Evolutionary conservation across 83 land plant species (phyloP).

Genomic region (Picea abies): DNA sequence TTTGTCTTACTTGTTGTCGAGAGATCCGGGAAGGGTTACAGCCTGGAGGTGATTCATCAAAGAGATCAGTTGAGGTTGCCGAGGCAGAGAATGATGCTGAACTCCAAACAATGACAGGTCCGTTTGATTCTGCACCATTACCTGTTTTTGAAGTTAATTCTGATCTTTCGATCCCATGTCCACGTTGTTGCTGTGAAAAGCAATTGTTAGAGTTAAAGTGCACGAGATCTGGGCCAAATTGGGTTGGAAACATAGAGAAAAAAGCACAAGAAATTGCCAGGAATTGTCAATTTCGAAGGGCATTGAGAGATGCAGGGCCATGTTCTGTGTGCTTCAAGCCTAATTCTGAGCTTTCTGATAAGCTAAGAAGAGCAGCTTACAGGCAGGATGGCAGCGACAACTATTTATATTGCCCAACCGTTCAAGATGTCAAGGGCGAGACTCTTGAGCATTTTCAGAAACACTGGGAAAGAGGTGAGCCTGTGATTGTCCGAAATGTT

Average conservation of each 20-base stretch:
- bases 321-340: not conserved
- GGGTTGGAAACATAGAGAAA: too few relatives aligned
- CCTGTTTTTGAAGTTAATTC: conserved; percentile 15
- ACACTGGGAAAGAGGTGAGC: conserved; percentile 84
- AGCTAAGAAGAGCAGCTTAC: conserved; percentile 48
- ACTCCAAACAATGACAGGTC: too few relatives aligned
- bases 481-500: conserved; percentile 78
- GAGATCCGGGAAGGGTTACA: conserved; percentile 46
- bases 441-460: conserved; percentile 66
- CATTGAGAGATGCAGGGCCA: not conserved
- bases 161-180: not conserved
- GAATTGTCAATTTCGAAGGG: not conserved
- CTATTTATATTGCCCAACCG: conserved; percentile 60
- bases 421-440: conserved; percentile 29
- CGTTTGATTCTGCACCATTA: too few relatives aligned
- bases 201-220: too few relatives aligned
- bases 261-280: too few relatives aligned
- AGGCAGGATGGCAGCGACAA: conserved; percentile 53
- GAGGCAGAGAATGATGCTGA: conserved; percentile 21
- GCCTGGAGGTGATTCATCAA: conserved; percentile 29
- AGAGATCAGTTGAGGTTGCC: conserved; percentile 13
- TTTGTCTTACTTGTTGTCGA: conserved; percentile 51
- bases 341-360: not conserved
- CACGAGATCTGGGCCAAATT: too few relatives aligned
- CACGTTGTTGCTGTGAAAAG: too few relatives aligned